Percentiles rank a stretch among this genome's conserved stretches.
phyloP scores from a whole-genome alignment of 108 stramenopile species.

The Ochromonas danica region DNA sequence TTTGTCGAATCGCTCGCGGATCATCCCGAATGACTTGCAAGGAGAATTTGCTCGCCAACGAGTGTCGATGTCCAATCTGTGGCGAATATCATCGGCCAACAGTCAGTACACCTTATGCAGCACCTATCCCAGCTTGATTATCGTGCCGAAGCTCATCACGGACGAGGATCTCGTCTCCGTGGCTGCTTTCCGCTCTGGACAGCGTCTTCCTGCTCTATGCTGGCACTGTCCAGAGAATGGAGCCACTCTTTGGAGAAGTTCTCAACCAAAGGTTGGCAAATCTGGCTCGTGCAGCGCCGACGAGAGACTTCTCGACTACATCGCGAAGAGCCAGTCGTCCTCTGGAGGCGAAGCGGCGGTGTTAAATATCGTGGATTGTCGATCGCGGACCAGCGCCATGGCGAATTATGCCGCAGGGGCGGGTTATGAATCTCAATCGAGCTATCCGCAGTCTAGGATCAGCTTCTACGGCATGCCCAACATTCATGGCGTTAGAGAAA shows the following conservation, averaged over 20 bases:
- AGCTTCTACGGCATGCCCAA: constrained; percentile 61
- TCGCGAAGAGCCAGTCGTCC: constrained; percentile 39
- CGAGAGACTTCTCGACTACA: constrained; percentile 68
- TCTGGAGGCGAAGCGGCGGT: constrained; percentile 33
- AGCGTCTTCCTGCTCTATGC: constrained; percentile 79
- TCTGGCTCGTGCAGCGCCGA: constrained; percentile 79
- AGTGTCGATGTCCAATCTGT: not conserved
- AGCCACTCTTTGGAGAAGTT: constrained; percentile 82
- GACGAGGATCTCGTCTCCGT: constrained; percentile 49
- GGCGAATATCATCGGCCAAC: constrained; percentile 9
- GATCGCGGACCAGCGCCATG: constrained; percentile 57
- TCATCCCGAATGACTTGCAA: too few relatives aligned
- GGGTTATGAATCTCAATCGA: constrained; percentile 52
- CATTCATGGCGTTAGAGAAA: constrained; percentile 59
- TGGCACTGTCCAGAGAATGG: constrained; percentile 67
- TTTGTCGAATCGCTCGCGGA: too few relatives aligned
- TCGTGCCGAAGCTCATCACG: constrained; percentile 71
- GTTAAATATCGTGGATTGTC: constrained; percentile 60
- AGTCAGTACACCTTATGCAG: constrained; percentile 70
- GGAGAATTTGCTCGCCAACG: not conserved
- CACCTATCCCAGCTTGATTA: constrained; percentile 78
- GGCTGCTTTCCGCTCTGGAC: constrained; percentile 73
- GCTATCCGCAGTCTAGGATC: constrained; percentile 49
- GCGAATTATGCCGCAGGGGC: constrained; percentile 57
- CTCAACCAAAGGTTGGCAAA: constrained; percentile 93